Evolutionary conservation across 768 basidiomycete species (phyloP).

Genomic region (Pleurotus tuoliensis): DNA sequence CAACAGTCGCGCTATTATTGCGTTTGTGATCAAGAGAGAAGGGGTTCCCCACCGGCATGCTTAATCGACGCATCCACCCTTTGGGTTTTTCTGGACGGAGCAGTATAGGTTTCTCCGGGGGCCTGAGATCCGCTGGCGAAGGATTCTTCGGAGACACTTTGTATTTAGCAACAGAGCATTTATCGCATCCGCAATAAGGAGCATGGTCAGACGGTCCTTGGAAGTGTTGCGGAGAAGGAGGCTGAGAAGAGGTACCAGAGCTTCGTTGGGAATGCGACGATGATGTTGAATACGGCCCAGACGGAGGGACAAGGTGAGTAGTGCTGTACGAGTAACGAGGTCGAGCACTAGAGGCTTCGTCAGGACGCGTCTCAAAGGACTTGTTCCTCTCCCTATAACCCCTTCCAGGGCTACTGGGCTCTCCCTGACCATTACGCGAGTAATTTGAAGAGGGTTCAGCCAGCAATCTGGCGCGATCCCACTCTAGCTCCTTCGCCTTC

Average conservation of each 20-base stretch:
- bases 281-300: constrained; percentile 14
- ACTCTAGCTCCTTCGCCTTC: constrained; percentile 53
- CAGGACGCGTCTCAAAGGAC: background rate
- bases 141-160: constrained; percentile 24
- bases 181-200: constrained; percentile 63
- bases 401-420: constrained; percentile 1
- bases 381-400: constrained; percentile 2
- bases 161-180: constrained; percentile 60
- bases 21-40: constrained; percentile 41
- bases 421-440: constrained; percentile 9
- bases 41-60: constrained; percentile 65
- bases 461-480: constrained; percentile 42
- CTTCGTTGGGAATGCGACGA: constrained; percentile 21
- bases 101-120: constrained; percentile 37
- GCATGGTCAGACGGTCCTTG: constrained; percentile 40
- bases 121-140: constrained; percentile 31
- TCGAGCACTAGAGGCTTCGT: constrained; percentile 8
- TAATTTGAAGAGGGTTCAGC: constrained; percentile 25
- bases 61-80: constrained; percentile 74
- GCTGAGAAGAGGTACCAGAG: constrained; percentile 18
- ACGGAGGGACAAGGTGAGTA: constrained; percentile 37
- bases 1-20: constrained; percentile 24
- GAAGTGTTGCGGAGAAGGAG: constrained; percentile 12
- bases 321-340: constrained; percentile 37
- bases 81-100: constrained; percentile 55